phyloP scores from a whole-genome alignment of 225 moss, liverwort and hornwort genomes.

The Pseudisothecium myosuroides region DNA sequence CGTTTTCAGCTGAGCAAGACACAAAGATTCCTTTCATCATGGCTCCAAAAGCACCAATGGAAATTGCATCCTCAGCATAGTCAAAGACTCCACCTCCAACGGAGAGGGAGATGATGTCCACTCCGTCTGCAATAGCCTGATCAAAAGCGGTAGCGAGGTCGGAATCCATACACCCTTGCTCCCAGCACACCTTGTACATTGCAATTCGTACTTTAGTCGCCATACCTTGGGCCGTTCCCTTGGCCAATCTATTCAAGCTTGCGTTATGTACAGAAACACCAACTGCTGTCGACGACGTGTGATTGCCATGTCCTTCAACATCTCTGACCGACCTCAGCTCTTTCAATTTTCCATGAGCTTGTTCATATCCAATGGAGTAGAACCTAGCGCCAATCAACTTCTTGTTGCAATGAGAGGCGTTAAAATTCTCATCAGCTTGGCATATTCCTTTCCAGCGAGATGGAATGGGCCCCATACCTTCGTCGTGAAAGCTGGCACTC shows the following conservation, averaged over 20 bases:
- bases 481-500: slow-evolving; percentile 44
- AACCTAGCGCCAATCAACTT: slow-evolving; percentile 81
- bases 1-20: slow-evolving; percentile 66
- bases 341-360: slow-evolving; percentile 34
- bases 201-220: slow-evolving; percentile 28
- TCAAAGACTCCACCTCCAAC: slow-evolving; percentile 26
- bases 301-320: slow-evolving; percentile 69
- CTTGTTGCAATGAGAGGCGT: slow-evolving; percentile 34
- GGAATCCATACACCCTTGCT: slow-evolving; percentile 10
- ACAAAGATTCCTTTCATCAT: slow-evolving; percentile 60
- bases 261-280: slow-evolving; percentile 14
- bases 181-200: slow-evolving; percentile 35
- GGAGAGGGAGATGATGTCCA: slow-evolving; percentile 76
- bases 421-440: slow-evolving; percentile 3
- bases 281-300: slow-evolving; percentile 65
- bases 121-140: slow-evolving; percentile 65
- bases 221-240: slow-evolving; percentile 18
- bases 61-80: slow-evolving; percentile 28
- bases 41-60: slow-evolving; percentile 62
- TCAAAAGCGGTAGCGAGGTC: slow-evolving; percentile 22
- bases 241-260: slow-evolving; percentile 25
- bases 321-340: slow-evolving; percentile 45
- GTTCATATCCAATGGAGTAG: slow-evolving; percentile 53
- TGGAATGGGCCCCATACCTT: slow-evolving; percentile 41
- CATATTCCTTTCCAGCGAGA: slow-evolving; percentile 33